Evolutionary conservation across 768 basidiomycete species (phyloP), one percentile per base, ranked within the genome.

Genomic region (Serendipita indica): DNA sequence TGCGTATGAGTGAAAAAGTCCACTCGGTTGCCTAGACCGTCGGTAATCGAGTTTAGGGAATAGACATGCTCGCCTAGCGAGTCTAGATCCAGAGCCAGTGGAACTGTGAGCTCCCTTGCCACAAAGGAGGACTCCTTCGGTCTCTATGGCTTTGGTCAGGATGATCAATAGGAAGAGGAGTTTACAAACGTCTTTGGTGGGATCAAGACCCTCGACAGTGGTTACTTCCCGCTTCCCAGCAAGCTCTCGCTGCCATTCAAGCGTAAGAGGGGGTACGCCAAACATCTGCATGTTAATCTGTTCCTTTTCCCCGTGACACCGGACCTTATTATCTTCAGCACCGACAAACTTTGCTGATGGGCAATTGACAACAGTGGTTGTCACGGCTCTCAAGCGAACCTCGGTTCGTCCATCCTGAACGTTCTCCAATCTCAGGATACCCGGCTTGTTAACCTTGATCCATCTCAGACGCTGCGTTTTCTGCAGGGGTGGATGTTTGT

Each of bases 161-260:
- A n/a, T n/a, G n/a, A 13, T 18, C 45, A 37, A 18, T 16, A 22
- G 0, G 33, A 52, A n/a, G n/a, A n/a, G 25, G 57, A 22, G 33
- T 20, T 30, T 33, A 25, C 61, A 25, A 25, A 67, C 68, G 25
- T 73, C 69, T 43, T 74, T 73, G 22, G 75, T 74, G 35, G 77
- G 78, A 67, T 89, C 84, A 52, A 93, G 88, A 6, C 90, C 89
- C 65, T 92, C 89, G 1, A 91, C 87, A 37, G 85, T 71, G 62
- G 86, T 86, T 43, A 78, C 74, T 65, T 92, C 87, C 58, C 76
- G 74, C 61, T 75, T 74, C 10, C 80, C 81, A 59, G 81, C 82
- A 39, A 82, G 72, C 22, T 82, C 79, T 62, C 82, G 80, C 64
- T 79, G 75, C 88, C 88, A 90, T 39, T 79, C 77, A 39, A 91